Base-by-base conservation (phyloP, 495 filamentous ascomycete species). In the Xylaria curta region DNA sequence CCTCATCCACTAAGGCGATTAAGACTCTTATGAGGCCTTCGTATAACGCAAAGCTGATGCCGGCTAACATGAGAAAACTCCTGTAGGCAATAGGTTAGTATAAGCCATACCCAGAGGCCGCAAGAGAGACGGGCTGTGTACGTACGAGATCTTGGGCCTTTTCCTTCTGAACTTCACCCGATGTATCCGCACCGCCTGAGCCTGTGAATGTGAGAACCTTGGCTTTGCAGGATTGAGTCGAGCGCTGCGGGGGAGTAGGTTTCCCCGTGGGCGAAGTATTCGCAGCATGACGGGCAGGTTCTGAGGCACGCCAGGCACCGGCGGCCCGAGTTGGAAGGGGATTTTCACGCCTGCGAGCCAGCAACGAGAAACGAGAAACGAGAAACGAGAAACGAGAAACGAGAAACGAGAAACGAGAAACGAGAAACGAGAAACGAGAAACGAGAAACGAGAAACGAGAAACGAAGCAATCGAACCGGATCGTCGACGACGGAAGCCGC, bases 21-120 rank as follows among this genome's bases (percentile, higher is more conserved):
- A 76, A 24, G 58, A 82, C 76, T 54, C 79, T 76, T 38, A 81
- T 80, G 54, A 85, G 81, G 19, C 73, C 54, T 44, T 73, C 75
- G 81, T 68, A 83, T 65, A 66, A 78, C 74, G 73, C 83, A 80
- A 60, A 82, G 73, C 72, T 74, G 75, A 80, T 79, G 78, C 66
- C 82, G 54, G 65, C 86, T 71, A 5, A 26, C 4, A 76, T 78
- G 17, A 82, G 26, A 7, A 78, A 62, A 36, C 71, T 74, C 26
- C 79, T 79, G 46, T 28, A n/a, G 7, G 21, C 6, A 36, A 21
- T 13, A 24, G 38, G 51, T 77, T 36, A 71, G 68, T 44, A 33
- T 38, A 66, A 66, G 59, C 44, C 36, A 65, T 24, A 3, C 19
- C 46, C 58, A 47, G 42, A 62, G 36, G n/a, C 17, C 13, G 33